Evolutionary conservation across 805 yeast genomes (phyloP), one percentile per base, ranked within the genome.

Genomic region (Teunomyces barrocoloradensis): DNA sequence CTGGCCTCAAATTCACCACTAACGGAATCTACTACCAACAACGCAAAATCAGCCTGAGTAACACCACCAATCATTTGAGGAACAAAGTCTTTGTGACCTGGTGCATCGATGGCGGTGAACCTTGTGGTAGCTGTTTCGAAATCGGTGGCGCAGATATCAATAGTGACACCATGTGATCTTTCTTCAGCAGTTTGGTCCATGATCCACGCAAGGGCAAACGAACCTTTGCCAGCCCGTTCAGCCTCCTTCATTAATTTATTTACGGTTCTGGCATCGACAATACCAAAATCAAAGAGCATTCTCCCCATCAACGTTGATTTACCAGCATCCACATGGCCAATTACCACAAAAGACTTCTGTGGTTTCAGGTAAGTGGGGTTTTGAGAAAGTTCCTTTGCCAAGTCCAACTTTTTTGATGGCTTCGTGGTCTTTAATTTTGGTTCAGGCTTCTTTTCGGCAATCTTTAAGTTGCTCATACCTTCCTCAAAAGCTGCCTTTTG

Each of bases 1-100:
- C 90, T 89, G 7, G 82, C 71, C 63, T 86, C 91, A 58, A 85
- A 87, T 17, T 87, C 89, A 33, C 84, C 81, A 1, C 73, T 69
- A 35, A 76, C 72, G 2, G 87, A 63, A 61, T 88, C 95, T 15
- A 87, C 80, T 9, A 87, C 88, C 34, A 87, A 70, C 13, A 87
- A 70, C 0, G 91, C 91, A 37, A 83, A 63, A 57, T 87, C 94
- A 0, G 94, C 91, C 57, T 85, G 90, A 2, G 86, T 69, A 1
- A 87, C 85, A 25, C 95, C 95, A 25, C 88, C 86, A 54, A 87
- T 86, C 89, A 87, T 85, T 56, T 85, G 88, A 3, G 95, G 95
- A 28, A 87, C 87, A 63, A 85, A 87, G 58, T 87, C 94, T 50
- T 77, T 74, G 64, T 87, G 95, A 0, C 95, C 95, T 0, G 95